A percentile compares a stretch with the other conserved stretches of the same genome.
Conservation (phyloP, 768 basidiomycete species). For the Suillus brevipes region DNA sequence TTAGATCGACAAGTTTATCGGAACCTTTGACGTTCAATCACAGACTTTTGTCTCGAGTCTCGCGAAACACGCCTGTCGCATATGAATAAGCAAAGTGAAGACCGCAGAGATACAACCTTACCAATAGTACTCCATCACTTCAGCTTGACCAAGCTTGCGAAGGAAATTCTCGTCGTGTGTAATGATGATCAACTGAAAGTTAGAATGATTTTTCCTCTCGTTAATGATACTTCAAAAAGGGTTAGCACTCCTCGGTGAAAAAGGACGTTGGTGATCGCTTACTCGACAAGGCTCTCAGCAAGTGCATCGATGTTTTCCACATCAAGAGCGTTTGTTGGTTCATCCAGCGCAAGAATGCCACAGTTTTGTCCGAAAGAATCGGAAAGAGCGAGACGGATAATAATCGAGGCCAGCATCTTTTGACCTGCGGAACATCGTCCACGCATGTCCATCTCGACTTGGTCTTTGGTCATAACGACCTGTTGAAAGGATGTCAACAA, state of each 20-base stretch:
- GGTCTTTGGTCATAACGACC: slow-evolving; percentile 99
- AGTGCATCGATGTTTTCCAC: slow-evolving; percentile 95
- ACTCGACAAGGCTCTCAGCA: slow-evolving; percentile 91
- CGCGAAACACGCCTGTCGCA: slow-evolving; percentile 74
- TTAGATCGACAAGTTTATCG: slow-evolving; percentile 36
- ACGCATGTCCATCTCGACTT: slow-evolving; percentile 99
- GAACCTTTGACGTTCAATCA: slow-evolving; percentile 71
- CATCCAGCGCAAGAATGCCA: slow-evolving; percentile 95
- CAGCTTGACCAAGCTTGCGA: slow-evolving; percentile 81
- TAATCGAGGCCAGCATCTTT: slow-evolving; percentile 97
- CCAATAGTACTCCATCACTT: slow-evolving; percentile 97
- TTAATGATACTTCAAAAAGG: slow-evolving; percentile 77
- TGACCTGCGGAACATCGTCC: slow-evolving; percentile 98
- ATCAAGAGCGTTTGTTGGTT: slow-evolving; percentile 97
- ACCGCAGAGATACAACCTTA: slow-evolving; percentile 34
- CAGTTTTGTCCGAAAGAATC: slow-evolving; percentile 98
- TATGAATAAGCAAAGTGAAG: not conserved
- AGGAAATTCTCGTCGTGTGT: slow-evolving; percentile 98
- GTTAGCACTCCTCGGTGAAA: slow-evolving; percentile 5
- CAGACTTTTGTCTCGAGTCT: slow-evolving; percentile 71
- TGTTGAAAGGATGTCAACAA: slow-evolving; percentile 34
- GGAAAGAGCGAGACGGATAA: slow-evolving; percentile 94
- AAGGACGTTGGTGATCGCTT: slow-evolving; percentile 32
- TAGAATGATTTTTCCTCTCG: slow-evolving; percentile 83
- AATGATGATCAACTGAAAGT: slow-evolving; percentile 96